Evolutionary conservation across 2,329 filamentous ascomycete genomes (phyloP).

Genomic region (Piedraia hortae): DNA sequence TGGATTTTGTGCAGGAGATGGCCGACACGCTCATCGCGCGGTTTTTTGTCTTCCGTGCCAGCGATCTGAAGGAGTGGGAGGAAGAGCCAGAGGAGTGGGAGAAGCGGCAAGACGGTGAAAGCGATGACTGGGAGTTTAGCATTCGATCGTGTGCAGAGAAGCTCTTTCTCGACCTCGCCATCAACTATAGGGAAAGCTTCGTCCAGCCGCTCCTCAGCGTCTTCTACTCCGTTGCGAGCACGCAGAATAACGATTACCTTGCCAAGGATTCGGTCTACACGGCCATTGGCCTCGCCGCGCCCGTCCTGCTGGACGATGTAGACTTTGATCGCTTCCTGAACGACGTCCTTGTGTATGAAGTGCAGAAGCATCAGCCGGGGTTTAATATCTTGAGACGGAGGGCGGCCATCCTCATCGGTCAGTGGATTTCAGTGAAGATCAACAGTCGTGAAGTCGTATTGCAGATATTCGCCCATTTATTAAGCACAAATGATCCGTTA

Average conservation of each 20-base stretch:
- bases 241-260: constrained; percentile 39
- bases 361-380: constrained; percentile 35
- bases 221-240: constrained; percentile 48
- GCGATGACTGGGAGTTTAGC: constrained; percentile 74
- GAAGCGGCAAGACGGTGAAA: constrained; percentile 57
- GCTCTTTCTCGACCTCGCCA: constrained; percentile 71
- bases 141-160: constrained; percentile 82
- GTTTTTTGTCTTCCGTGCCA: constrained; percentile 64
- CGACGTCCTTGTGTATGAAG: constrained; percentile 49
- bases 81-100: constrained; percentile 93
- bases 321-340: constrained; percentile 63
- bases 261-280: constrained; percentile 89
- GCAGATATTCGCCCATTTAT: constrained; percentile 64
- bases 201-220: constrained; percentile 55
- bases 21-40: constrained; percentile 64
- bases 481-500: constrained; percentile 45
- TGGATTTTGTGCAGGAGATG: constrained; percentile 51
- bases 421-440: constrained; percentile 66
- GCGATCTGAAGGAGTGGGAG: constrained; percentile 75
- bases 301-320: constrained; percentile 43
- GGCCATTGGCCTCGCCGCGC: constrained; percentile 62
- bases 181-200: constrained; percentile 63
- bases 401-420: constrained; percentile 64
- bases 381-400: constrained; percentile 68
- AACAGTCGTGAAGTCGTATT: constrained; percentile 46